Percentiles rank a stretch among this genome's conserved stretches.
These are phyloP conservation scores for Withania somnifera DNA, from an alignment of 305 asterid genomes.

Conservation along the genomic window DNA sequence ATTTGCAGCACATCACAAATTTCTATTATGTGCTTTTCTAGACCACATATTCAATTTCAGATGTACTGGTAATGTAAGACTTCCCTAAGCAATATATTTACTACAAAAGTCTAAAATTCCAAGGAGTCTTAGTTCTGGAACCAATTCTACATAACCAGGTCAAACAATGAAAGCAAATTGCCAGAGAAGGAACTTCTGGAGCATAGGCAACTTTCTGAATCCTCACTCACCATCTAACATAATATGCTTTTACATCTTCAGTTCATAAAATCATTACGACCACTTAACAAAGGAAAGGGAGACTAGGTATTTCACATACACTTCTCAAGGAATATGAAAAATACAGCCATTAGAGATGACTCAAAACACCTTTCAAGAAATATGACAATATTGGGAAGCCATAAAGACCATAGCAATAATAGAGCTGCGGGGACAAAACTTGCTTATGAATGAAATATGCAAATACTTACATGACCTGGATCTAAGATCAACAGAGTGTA, in stretches of 20 bases:
- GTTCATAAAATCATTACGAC: neutral
- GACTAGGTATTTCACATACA: neutral
- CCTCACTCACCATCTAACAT: neutral
- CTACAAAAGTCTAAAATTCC: neutral
- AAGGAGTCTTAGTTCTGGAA: neutral
- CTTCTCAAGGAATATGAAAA: neutral
- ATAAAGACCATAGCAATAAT: neutral
- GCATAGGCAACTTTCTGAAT: neutral
- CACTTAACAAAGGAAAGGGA: neutral
- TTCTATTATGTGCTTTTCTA: neutral
- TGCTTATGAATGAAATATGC: conserved; percentile 2
- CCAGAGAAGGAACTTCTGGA: neutral
- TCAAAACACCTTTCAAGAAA: neutral
- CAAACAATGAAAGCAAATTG: neutral
- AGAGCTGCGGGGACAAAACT: neutral
- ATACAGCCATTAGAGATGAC: neutral
- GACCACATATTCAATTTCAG: neutral
- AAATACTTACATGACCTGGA: conserved; percentile 63
- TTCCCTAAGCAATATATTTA: neutral
- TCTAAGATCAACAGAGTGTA: conserved; percentile 68
- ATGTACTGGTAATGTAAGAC: neutral
- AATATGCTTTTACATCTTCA: neutral
- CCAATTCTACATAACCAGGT: neutral
- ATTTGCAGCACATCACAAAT: neutral
- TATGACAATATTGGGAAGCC: neutral